Base-by-base conservation (phyloP, 2,329 filamentous ascomycete genomes). In the Fragosphaeria purpurea region DNA sequence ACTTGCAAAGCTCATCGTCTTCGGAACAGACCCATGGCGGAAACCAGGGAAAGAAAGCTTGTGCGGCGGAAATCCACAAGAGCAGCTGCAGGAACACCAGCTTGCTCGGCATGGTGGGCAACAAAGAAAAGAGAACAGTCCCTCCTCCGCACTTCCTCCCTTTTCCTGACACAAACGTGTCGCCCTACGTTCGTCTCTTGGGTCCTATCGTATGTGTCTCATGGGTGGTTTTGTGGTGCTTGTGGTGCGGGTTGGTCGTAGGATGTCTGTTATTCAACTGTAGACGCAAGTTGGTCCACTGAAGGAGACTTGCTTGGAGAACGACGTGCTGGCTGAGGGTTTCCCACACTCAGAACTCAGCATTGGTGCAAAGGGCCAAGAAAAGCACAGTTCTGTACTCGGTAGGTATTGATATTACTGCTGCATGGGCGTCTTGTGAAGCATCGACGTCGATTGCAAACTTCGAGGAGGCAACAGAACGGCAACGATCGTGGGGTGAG, bases 1-100 rank as follows among this genome's bases (percentile, higher is more conserved):
- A 22, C 39, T 57, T 51, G 57, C 63, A 60, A 50, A 61, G 50
- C 41, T 54, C 47, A 46, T 60, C 58, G 37, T 63, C 61, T 47
- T 63, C 42, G 32, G 38, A 48, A 45, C 61, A 63, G 43, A 58
- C 54, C 13, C 57, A 58, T 31, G 47, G 51, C 48, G 73, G 71
- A 30, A 59, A 61, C 59, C 68, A 76, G 5, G 71, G 71, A 46
- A 64, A 73, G 60, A 79, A 75, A 48, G 76, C 76, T 48, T 69
- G 62, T 50, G 67, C 66, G 46, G 67, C 62, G 40, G 70, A 64
- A 50, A 68, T 65, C 65, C 70, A 76, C 60, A 78, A 60, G 57
- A 72, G 68, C 60, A 79, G 61, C 59, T 71, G 71, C 53, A 72
- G 58, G 42, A 77, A 57, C 53, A 62, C 54, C 49, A 60, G 56